A percentile compares a stretch with the other conserved stretches of the same genome.
Conservation (phyloP, 495 filamentous ascomycete species). For the Penicillium daleae region DNA sequence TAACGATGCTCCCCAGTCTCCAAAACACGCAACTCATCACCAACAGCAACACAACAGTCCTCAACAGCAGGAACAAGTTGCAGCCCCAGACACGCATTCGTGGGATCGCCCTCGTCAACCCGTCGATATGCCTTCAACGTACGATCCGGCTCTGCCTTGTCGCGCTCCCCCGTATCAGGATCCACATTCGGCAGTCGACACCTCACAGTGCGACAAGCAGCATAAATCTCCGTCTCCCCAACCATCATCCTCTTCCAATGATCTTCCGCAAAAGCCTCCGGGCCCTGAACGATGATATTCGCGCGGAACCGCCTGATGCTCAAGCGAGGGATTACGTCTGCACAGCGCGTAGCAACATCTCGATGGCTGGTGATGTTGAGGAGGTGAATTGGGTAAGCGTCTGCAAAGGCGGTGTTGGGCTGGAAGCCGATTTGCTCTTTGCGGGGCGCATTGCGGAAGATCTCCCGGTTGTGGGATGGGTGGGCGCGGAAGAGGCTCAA, state of each 20-base stretch:
- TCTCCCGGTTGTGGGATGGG: constrained; percentile 61
- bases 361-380: constrained; percentile 74
- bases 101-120: constrained; percentile 74
- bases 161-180: constrained; percentile 69
- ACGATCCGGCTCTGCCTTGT: constrained; percentile 71
- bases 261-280: constrained; percentile 70
- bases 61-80: constrained; percentile 33
- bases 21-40: constrained; percentile 62
- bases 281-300: constrained; percentile 77
- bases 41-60: constrained; percentile 56
- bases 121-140: constrained; percentile 69
- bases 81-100: constrained; percentile 81
- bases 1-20: constrained; percentile 68
- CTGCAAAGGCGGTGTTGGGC: constrained; percentile 77
- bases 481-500: constrained; percentile 73
- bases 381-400: constrained; percentile 87
- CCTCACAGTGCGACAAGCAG: constrained; percentile 74
- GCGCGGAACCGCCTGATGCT: constrained; percentile 76
- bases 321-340: constrained; percentile 60
- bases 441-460: constrained; percentile 76
- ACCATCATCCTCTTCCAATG: constrained; percentile 76
- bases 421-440: constrained; percentile 73
- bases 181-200: constrained; percentile 87
- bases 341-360: constrained; percentile 58
- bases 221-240: constrained; percentile 45